A percentile compares a stretch with the other conserved stretches of the same genome.
Conservation (phyloP, 2,329 filamentous ascomycete species). For the Xylariaceae sp. region DNA sequence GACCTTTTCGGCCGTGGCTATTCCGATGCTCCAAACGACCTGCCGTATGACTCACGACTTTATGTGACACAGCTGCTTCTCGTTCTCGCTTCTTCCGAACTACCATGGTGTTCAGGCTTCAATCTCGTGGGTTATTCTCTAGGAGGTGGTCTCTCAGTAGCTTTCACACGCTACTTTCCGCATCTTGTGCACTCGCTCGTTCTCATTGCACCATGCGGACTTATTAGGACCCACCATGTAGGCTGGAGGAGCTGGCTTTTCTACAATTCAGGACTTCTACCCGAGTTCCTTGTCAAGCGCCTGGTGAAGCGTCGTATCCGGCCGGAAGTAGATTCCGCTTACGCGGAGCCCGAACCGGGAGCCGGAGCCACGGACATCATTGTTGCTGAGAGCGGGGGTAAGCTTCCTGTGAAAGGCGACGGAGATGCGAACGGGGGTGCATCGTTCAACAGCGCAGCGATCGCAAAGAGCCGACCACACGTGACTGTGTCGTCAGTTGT, state of each 20-base stretch:
- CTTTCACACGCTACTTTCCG: conserved; percentile 68
- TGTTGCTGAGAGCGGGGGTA: conserved; percentile 18
- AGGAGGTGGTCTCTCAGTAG: conserved; percentile 68
- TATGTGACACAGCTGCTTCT: conserved; percentile 64
- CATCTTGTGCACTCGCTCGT: conserved; percentile 59
- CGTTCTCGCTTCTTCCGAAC: conserved; percentile 58
- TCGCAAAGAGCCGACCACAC: conserved; percentile 48
- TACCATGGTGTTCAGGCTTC: conserved; percentile 58
- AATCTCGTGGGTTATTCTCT: conserved; percentile 75
- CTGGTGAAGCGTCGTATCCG: conserved; percentile 30
- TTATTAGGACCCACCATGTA: conserved; percentile 62
- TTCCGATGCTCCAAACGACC: conserved; percentile 60
- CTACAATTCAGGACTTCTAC: conserved; percentile 58
- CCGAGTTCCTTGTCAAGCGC: conserved; percentile 51
- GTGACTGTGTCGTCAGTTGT: conserved; percentile 61
- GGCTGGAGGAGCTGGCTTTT: conserved; percentile 58
- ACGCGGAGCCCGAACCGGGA: not conserved
- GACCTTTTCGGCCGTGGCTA: conserved; percentile 77
- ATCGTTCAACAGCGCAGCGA: conserved; percentile 42
- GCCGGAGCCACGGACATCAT: conserved; percentile 17
- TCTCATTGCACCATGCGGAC: conserved; percentile 64
- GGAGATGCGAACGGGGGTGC: conserved; percentile 35
- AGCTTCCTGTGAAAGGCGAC: conserved; percentile 28
- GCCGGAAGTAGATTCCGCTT: conserved; percentile 11
- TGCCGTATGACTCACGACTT: conserved; percentile 60